These are phyloP conservation scores for Elasticomyces elasticus DNA, from an alignment of 495 filamentous ascomycete genomes.

Conservation along the genomic window DNA sequence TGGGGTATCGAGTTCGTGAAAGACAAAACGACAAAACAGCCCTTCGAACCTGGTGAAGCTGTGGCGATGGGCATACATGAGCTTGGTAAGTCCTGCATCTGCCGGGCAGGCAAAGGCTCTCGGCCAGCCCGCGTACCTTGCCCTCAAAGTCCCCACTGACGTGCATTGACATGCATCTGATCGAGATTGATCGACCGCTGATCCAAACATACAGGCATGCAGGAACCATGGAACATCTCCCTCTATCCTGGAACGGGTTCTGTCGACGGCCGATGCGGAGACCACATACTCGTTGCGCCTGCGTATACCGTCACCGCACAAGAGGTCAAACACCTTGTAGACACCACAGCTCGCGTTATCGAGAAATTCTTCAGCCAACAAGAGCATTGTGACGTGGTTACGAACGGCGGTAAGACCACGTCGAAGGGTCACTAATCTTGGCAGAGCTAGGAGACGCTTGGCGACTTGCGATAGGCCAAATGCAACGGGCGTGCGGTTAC, in stretches of 20 bases:
- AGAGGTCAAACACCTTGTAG: slow-evolving; percentile 29
- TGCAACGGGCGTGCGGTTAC: too few relatives aligned
- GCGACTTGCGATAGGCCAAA: background rate
- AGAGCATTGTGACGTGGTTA: background rate
- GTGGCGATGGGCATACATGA: slow-evolving; percentile 30
- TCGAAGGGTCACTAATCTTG: background rate
- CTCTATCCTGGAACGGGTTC: slow-evolving; percentile 64
- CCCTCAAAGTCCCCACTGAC: too few relatives aligned
- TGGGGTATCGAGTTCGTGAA: slow-evolving; percentile 56
- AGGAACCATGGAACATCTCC: slow-evolving; percentile 45
- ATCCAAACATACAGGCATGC: slow-evolving; percentile 22
- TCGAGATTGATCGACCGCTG: slow-evolving; percentile 38
- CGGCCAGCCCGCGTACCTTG: background rate
- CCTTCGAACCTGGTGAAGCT: slow-evolving; percentile 33
- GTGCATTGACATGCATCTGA: slow-evolving; percentile 25
- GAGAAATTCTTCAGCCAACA: slow-evolving; percentile 24
- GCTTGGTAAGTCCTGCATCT: slow-evolving; percentile 20
- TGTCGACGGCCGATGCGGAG: slow-evolving; percentile 56
- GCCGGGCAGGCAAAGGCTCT: background rate
- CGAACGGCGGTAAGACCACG: background rate
- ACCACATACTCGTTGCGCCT: slow-evolving; percentile 68
- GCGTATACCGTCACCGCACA: slow-evolving; percentile 51
- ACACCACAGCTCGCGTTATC: slow-evolving; percentile 24
- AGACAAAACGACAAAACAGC: slow-evolving; percentile 45
- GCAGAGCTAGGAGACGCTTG: background rate